Evolutionary conservation across 108 stramenopile genomes (phyloP).

Genomic region (Pseudonitzschia multiseries): DNA sequence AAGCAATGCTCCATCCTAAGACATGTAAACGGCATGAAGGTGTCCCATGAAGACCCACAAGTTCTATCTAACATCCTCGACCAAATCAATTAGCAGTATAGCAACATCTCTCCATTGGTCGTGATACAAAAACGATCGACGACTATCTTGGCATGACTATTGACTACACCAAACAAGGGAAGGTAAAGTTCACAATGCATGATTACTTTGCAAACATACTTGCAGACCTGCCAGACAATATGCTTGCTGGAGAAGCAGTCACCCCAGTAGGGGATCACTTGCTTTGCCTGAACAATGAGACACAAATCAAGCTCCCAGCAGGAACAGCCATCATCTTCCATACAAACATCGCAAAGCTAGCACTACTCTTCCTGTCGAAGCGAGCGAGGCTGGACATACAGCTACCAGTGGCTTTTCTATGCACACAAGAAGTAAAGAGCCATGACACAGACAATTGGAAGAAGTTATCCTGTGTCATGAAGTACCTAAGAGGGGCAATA

Average conservation of each 20-base stretch:
- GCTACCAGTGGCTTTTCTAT: constrained; percentile 47
- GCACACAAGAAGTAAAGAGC: constrained; percentile 40
- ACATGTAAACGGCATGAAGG: not conserved
- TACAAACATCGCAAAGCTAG: constrained; percentile 18
- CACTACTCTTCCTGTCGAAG: constrained; percentile 34
- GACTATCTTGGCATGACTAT: constrained; percentile 48
- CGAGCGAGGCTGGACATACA: constrained; percentile 43
- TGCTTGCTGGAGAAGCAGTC: not conserved
- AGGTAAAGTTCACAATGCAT: constrained; percentile 29
- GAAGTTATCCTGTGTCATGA: no score
- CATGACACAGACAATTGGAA: constrained; percentile 51
- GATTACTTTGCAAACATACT: constrained; percentile 21
- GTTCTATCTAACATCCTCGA: not conserved
- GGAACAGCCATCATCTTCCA: constrained; percentile 10
- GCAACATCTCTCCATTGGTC: constrained; percentile 19
- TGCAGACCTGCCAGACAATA: not conserved
- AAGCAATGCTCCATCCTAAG: no score
- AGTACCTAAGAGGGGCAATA: constrained; percentile 29
- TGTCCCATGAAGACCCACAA: not conserved
- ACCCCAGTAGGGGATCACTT: constrained; percentile 42
- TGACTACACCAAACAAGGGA: constrained; percentile 21
- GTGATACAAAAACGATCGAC: constrained; percentile 34
- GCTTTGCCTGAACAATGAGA: constrained; percentile 28
- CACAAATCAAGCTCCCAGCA: not conserved
- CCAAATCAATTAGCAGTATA: not conserved